Percentiles rank a stretch among this genome's conserved stretches.
These are phyloP conservation scores for Fusarium bactridioides DNA, from an alignment of 2,329 filamentous ascomycete genomes.

Conservation along the genomic window DNA sequence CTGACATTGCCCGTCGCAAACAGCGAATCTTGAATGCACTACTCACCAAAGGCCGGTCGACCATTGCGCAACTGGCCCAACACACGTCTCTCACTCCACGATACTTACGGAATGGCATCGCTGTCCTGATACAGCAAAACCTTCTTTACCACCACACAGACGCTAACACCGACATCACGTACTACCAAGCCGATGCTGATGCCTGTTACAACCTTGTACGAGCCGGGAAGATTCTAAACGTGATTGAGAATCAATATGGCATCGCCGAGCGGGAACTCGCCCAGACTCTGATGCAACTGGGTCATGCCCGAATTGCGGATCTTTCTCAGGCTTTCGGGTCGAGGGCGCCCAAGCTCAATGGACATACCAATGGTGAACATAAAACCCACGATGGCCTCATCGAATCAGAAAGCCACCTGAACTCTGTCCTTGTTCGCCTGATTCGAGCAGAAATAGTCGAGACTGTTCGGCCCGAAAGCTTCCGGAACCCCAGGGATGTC, in stretches of 20 bases:
- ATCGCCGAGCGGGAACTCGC: constrained; percentile 77
- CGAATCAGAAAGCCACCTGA: constrained; percentile 57
- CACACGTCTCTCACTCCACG: constrained; percentile 76
- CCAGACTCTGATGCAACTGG: constrained; percentile 77
- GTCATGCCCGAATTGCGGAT: constrained; percentile 77
- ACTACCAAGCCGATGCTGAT: constrained; percentile 84
- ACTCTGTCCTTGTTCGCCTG: constrained; percentile 60
- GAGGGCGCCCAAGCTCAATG: constrained; percentile 47
- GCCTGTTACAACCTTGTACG: constrained; percentile 85
- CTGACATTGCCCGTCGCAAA: constrained; percentile 40
- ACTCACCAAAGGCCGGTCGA: constrained; percentile 79
- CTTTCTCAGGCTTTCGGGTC: constrained; percentile 69
- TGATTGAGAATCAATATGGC: constrained; percentile 78
- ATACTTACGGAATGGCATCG: constrained; percentile 82
- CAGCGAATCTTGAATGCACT: constrained; percentile 87
- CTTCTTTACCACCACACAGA: constrained; percentile 78
- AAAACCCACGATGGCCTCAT: constrained; percentile 48
- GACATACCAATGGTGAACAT: constrained; percentile 47
- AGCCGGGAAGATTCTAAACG: constrained; percentile 79
- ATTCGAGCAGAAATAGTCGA: constrained; percentile 74
- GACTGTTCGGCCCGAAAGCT: constrained; percentile 65
- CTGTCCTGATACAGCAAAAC: constrained; percentile 87
- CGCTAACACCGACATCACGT: constrained; percentile 67
- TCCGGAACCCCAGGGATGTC: constrained; percentile 68
- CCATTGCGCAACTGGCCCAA: constrained; percentile 72